phyloP scores from a whole-genome alignment of 73 alveolate species.

The Uronychia setigera region DNA sequence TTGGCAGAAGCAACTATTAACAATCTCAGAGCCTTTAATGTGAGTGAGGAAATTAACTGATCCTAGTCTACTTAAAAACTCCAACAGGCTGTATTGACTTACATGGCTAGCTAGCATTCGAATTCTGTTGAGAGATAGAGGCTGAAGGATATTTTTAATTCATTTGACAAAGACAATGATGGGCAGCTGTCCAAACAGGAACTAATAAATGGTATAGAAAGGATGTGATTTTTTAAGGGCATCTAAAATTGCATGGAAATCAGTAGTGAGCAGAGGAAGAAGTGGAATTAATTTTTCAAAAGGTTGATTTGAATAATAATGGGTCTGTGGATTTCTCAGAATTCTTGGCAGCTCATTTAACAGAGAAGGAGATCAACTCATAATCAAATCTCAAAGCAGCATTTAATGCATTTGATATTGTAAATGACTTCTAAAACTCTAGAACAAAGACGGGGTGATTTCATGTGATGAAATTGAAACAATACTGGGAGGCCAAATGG shows the following conservation, averaged over 20 bases:
- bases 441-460: constrained; percentile 76
- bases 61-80: constrained; percentile 43
- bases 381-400: constrained; percentile 63
- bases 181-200: constrained; percentile 69
- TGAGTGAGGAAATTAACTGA: too few species aligned
- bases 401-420: constrained; percentile 63
- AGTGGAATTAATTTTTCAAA: constrained; percentile 39
- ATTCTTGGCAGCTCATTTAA: constrained; percentile 64
- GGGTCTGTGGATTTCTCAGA: constrained; percentile 80
- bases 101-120: constrained; percentile 55
- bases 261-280: constrained; percentile 29
- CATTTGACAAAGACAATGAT: constrained; percentile 64
- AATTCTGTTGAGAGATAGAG: constrained; percentile 52
- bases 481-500: neutral
- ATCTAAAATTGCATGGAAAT: constrained; percentile 4
- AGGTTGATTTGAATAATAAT: constrained; percentile 62
- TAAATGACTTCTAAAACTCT: neutral
- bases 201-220: constrained; percentile 56
- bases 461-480: constrained; percentile 27
- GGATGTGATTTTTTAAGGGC: too few species aligned
- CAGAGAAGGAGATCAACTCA: constrained; percentile 22
- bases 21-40: constrained; percentile 14
- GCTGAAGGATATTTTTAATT: constrained; percentile 53
- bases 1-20: neutral
- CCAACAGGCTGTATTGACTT: constrained; percentile 67